Evolutionary conservation across 805 yeast species (phyloP), one percentile per base, ranked within the genome.

Genomic region (Naumovozyma castellii): DNA sequence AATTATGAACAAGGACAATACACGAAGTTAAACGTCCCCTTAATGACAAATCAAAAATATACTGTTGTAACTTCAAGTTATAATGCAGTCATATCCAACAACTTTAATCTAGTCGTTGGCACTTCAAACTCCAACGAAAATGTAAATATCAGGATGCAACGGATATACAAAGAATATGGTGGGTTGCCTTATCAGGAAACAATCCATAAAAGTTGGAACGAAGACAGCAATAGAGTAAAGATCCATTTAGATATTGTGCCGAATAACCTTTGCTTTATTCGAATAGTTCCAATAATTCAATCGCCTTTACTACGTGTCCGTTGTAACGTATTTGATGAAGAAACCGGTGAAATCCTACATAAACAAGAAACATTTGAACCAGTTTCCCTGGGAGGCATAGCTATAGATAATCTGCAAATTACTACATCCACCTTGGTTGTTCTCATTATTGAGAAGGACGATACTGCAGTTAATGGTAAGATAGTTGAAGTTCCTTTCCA

Each of bases 11-110:
- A 32, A 1, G 50, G 43, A 10, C 39, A 37, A 22, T 44, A 35
- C 40, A 38, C 37, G 3, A 40, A 43, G 29, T 31, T 35, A 8
- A 36, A 40, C 12, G 22, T 51, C 6, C 52, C 49, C 2, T 18
- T 59, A 2, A 18, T 36, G n/a, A 47, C 59, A 2, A 51, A 51
- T 22, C 39, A 39, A 2, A 36, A 41, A 8, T 59, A 59, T 41
- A 42, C 42, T 13, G 25, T 59, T 2, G 34, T 57, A 2, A 50
- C 56, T 35, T 54, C 61, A 8, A 27, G 47, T 13, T 45, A 40
- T 18, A 37, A 18, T 1, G 16, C 33, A 4, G 18, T n/a, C 8
- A 22, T 6, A 22, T 22, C 27, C 10, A 22, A 22, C 6, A 6
- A 22, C 10, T 48, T 39, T 32, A 48, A 44, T 19, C 18, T 50